Percentiles rank a stretch among this genome's conserved stretches.
These are phyloP conservation scores for Penicillium odoratum DNA, from an alignment of 495 filamentous ascomycete species.

Conservation along the genomic window DNA sequence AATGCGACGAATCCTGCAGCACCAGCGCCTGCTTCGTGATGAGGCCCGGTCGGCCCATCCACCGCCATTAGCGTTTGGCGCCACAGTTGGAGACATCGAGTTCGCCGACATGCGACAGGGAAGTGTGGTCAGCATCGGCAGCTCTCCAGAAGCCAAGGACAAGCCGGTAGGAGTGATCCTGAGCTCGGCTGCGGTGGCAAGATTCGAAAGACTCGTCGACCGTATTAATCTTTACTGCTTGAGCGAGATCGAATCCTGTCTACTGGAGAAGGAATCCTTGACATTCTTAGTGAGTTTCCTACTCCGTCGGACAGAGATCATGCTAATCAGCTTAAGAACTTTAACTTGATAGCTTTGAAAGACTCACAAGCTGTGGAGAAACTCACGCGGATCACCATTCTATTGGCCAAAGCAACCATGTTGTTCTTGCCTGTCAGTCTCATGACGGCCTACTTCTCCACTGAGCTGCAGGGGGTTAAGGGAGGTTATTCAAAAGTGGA, in stretches of 20 bases:
- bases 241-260: slow-evolving; percentile 75
- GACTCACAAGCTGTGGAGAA: slow-evolving; percentile 77
- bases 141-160: slow-evolving; percentile 22
- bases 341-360: slow-evolving; percentile 84
- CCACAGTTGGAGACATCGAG: slow-evolving; percentile 32
- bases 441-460: slow-evolving; percentile 82
- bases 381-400: slow-evolving; percentile 74
- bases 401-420: slow-evolving; percentile 82
- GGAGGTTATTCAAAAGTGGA: slow-evolving; percentile 57
- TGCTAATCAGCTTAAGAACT: slow-evolving; percentile 55
- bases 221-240: slow-evolving; percentile 76
- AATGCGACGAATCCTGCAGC: slow-evolving; percentile 68
- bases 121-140: slow-evolving; percentile 27
- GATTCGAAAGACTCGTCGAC: slow-evolving; percentile 76
- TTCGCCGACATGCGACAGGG: slow-evolving; percentile 29
- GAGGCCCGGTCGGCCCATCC: slow-evolving; percentile 28
- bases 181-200: slow-evolving; percentile 62
- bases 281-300: slow-evolving; percentile 60
- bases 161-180: slow-evolving; percentile 57
- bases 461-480: slow-evolving; percentile 61
- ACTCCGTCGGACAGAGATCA: background rate
- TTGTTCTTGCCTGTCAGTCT: slow-evolving; percentile 82
- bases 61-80: slow-evolving; percentile 22
- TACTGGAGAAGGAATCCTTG: slow-evolving; percentile 75
- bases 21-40: slow-evolving; percentile 45